Base-by-base conservation (phyloP, 768 basidiomycete genomes). In the Russula olivacea region DNA sequence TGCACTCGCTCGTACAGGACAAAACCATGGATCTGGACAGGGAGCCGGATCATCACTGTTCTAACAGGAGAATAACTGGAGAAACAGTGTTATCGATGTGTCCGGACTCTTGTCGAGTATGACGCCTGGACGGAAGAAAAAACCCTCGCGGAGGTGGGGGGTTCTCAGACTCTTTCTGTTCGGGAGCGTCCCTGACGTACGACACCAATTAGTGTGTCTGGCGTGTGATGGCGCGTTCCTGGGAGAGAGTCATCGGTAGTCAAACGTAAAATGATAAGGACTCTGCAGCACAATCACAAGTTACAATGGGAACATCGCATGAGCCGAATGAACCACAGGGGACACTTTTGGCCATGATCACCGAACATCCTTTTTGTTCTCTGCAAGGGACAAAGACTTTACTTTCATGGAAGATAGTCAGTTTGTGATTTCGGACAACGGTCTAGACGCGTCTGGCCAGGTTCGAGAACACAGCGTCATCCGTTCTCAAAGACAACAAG, bases 161-260 rank as follows among this genome's bases (percentile, higher is more conserved):
- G 10, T 19, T 34, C 34, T 34, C 34, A 34, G 43, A n/a, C 8
- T 45, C 8, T 45, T 34, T n/a, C 43, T 43, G 19, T n/a, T 45
- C 43, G 23, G 48, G 23, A 49, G 48, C n/a, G 48, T 17, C 14
- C 48, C 23, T 25, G 25, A 45, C 17, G 17, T 45, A 45, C n/a
- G 4, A 45, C 43, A n/a, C 19, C 3, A 14, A 15, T 25, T 14
- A 23, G 25, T 49, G 2, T 21, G 48, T 49, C 25, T 49, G 4
- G 48, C 23, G 48, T 25, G 23, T 15, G 17, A 15, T 12, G 48
- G 23, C 14, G 25, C 25, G 48, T 49, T 49, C 48, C 48, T 49
- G 48, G 4, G 56, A n/a, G 61, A 30, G 56, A 58, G 41, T 38
- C 61, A 45, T 63, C 61, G 61, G 61, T 63, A 53, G 61, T 21